Base-by-base conservation (phyloP, 805 yeast species). In the Candida nonsorbophila region DNA sequence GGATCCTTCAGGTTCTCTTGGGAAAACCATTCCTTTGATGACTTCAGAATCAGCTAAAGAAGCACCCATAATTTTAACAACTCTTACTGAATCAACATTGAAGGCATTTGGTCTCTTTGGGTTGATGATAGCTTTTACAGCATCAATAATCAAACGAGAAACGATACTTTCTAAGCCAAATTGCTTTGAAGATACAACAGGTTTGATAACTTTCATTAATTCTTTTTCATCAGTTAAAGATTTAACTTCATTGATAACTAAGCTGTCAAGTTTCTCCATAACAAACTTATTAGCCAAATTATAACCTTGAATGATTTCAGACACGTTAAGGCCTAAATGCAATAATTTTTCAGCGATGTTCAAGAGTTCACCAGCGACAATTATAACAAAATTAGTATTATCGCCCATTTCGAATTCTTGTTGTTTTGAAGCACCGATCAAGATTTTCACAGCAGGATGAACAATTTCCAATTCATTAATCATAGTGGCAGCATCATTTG, bases 401-500 rank as follows among this genome's bases (percentile, higher is more conserved):
- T 92, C 98, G 37, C 98, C 98, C 86, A 90, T 83, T 67, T 90
- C 98, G 45, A 77, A 74, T 55, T 92, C 95, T 62, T 92, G 98
- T 65, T 92, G 98, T 54, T 90, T 84, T 9, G 94, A 78, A 13
- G 97, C 95, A 97, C 87, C 87, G 32, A 90, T 92, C 38, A 92
- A 72, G 26, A 92, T 77, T 58, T 90, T 92, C 7, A 92, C 98
- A 3, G 96, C 97, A 5, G 98, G 98, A 55, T 90, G 97, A 26
- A 92, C 87, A 42, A 90, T 86, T 39, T 90, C 97, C 32, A 90
- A 67, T 57, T 92, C 97, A 42, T 82, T 76, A 36, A 92, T 69
- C 80, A 92, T 92, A 6, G 98, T 92, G 21, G 97, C 96, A n/a
- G 97, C 97, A 55, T 92, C 98, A 45, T 85, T 85, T 24, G 97